These are phyloP conservation scores for Sphagnum fallax DNA, from an alignment of 228 moss, liverwort and hornwort species.

Conservation along the genomic window DNA sequence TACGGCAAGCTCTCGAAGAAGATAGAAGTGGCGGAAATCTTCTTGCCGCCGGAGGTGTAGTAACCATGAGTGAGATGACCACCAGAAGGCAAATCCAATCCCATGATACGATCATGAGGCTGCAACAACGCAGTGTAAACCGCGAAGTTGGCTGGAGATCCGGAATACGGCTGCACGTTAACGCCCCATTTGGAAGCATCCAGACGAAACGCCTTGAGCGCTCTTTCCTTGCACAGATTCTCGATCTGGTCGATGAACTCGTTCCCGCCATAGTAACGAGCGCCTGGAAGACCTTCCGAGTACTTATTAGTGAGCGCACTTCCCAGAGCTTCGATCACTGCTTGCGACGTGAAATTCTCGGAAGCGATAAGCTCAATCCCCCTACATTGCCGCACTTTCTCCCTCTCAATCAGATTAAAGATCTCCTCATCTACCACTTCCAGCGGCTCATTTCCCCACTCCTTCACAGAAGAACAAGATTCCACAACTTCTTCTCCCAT, in stretches of 20 bases:
- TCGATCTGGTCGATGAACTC: slow-evolving; percentile 94
- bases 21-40: slow-evolving; percentile 92
- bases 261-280: slow-evolving; percentile 84
- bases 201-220: slow-evolving; percentile 72
- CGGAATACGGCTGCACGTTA: slow-evolving; percentile 97
- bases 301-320: slow-evolving; percentile 91
- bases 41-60: slow-evolving; percentile 87
- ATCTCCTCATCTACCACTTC: slow-evolving; percentile 67
- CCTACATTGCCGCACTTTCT: slow-evolving; percentile 85
- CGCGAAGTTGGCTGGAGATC: slow-evolving; percentile 84
- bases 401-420: slow-evolving; percentile 78
- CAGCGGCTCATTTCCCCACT: slow-evolving; percentile 68
- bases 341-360: slow-evolving; percentile 96
- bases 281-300: slow-evolving; percentile 87
- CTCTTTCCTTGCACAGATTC: slow-evolving; percentile 74
- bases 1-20: slow-evolving; percentile 94
- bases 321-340: slow-evolving; percentile 86
- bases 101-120: slow-evolving; percentile 96
- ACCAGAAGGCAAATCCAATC: slow-evolving; percentile 79
- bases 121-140: slow-evolving; percentile 82
- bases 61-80: slow-evolving; percentile 93
- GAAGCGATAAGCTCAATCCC: slow-evolving; percentile 98
- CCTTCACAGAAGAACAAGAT: neutral
- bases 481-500: too few species aligned
- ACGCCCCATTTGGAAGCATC: slow-evolving; percentile 72